Base-by-base conservation (phyloP, 768 basidiomycete species). In the Podaxis sp. region DNA sequence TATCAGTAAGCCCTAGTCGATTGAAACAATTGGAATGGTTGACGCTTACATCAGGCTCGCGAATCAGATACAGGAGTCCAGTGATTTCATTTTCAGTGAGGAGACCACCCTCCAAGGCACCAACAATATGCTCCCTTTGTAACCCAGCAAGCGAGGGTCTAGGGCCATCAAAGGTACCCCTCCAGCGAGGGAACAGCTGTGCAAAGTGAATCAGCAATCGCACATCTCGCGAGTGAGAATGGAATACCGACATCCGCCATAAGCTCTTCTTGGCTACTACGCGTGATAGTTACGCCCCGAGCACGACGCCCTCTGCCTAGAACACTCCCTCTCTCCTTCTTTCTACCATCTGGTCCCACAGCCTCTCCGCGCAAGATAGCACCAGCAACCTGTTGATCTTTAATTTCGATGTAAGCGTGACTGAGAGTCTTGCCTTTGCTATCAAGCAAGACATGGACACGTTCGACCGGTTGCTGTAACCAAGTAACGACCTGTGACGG, bases 171-270 rank as follows among this genome's bases (percentile, higher is more conserved):
- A 93, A 95, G 15, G 77, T 76, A 5, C 92, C 92, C 64, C 83
- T 83, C 92, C 93, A 95, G 10, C 80, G 82, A 2, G 92, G 91
- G 75, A 94, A 95, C 6, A 95, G 70, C 87, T 92, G 64, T n/a
- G 60, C 41, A 64, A 30, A 57, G n/a, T n/a, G n/a, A n/a, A 48
- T 36, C 36, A 36, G 11, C 44, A 52, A 53, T 24, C 13, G 44
- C 49, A 26, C 20, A 22, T 24, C 53, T 33, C 51, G 2, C 1
- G 15, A 53, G 22, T 52, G 40, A n/a, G 26, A 56, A 54, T 22
- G 60, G 58, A 56, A 64, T 15, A 75, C 86, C 37, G 69, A 92
- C 90, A 66, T 91, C 87, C 60, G 81, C 77, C 93, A 93, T 93
- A 28, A 95, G 79, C 68, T 93, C 92, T 66, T 87, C 88, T 71